These are phyloP conservation scores for Silene noctiflora DNA, from an alignment of 179 eudicot species.

Conservation along the genomic window DNA sequence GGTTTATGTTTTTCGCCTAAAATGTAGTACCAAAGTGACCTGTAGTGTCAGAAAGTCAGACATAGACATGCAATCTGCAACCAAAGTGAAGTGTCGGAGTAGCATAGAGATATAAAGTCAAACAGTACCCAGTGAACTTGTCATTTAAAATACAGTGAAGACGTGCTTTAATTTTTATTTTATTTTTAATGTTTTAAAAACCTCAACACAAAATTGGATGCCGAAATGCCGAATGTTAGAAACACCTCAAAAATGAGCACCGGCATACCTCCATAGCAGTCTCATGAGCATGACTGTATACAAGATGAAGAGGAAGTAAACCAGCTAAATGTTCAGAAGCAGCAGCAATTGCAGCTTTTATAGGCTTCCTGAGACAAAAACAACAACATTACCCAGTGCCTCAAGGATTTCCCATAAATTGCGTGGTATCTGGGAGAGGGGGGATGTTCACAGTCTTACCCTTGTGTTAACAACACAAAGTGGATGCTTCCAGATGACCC, in stretches of 20 bases:
- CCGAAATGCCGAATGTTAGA: neutral
- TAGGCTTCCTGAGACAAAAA: conserved; percentile 60
- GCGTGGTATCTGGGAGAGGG: too few relatives aligned
- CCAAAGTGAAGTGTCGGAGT: neutral
- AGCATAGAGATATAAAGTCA: neutral
- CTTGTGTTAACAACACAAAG: too few relatives aligned
- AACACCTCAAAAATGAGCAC: conserved; percentile 5
- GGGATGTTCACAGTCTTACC: too few relatives aligned
- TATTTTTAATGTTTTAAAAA: too few relatives aligned
- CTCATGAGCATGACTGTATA: conserved; percentile 94
- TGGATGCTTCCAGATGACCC: neutral
- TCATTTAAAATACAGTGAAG: neutral
- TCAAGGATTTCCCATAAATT: too few relatives aligned
- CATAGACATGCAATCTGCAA: neutral
- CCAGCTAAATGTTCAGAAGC: conserved; percentile 92
- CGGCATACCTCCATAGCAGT: conserved; percentile 81
- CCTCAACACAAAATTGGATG: too few relatives aligned
- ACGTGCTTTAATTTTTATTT: neutral
- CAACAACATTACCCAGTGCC: too few relatives aligned
- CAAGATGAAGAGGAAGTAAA: conserved; percentile 89
- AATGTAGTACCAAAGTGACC: neutral
- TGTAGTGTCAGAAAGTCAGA: neutral
- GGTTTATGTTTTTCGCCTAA: too few relatives aligned
- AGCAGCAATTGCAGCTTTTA: conserved; percentile 90
- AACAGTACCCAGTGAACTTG: neutral